Evolutionary conservation across 495 filamentous ascomycete genomes (phyloP).

Genomic region (Trichoderma orchidacearum): DNA sequence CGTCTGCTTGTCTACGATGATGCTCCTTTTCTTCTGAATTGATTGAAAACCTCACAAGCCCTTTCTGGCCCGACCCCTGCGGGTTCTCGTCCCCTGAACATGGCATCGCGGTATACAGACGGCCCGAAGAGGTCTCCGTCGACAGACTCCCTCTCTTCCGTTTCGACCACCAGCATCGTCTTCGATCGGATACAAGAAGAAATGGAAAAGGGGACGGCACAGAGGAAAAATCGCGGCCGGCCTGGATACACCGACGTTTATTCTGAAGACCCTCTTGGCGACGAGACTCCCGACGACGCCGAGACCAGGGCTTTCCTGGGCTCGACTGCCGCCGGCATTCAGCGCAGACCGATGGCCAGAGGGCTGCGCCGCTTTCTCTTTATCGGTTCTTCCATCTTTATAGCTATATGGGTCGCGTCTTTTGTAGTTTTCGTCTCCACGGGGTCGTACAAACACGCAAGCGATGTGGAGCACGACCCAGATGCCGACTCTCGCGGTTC

Average conservation of each 20-base stretch:
- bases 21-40: neutral
- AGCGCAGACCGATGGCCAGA: constrained; percentile 37
- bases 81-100: neutral
- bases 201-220: constrained; percentile 10
- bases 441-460: constrained; percentile 49
- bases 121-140: constrained; percentile 22
- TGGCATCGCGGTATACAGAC: neutral
- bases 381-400: constrained; percentile 47
- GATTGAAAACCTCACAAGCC: neutral
- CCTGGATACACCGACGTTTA: constrained; percentile 23
- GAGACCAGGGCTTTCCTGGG: constrained; percentile 32
- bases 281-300: constrained; percentile 22
- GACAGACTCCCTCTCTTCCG: constrained; percentile 47
- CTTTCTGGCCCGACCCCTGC: neutral
- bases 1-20: neutral
- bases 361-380: constrained; percentile 53
- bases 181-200: constrained; percentile 56
- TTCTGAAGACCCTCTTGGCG: constrained; percentile 32
- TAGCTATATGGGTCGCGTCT: constrained; percentile 70
- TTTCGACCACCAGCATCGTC: constrained; percentile 65
- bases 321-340: constrained; percentile 8
- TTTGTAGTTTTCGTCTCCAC: constrained; percentile 59
- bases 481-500: constrained; percentile 50
- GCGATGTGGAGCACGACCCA: constrained; percentile 51
- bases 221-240: neutral